phyloP scores from a whole-genome alignment of 2,329 filamentous ascomycete species.

The Coleophoma cylindrospora region DNA sequence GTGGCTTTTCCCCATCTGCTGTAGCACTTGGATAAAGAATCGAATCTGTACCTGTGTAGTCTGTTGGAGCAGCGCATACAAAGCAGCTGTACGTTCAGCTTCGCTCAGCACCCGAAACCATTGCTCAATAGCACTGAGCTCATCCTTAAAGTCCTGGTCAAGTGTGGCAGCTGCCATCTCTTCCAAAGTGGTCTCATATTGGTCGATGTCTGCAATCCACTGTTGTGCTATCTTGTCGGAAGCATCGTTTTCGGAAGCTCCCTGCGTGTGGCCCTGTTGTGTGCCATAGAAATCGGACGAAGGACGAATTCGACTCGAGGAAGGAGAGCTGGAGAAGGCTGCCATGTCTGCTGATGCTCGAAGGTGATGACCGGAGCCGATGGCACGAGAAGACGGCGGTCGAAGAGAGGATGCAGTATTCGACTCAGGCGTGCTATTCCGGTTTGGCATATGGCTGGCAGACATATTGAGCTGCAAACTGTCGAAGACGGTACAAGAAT shows the following conservation, averaged over 20 bases:
- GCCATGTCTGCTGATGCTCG: constrained; percentile 96
- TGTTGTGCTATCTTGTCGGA: constrained; percentile 94
- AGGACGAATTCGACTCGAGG: constrained; percentile 78
- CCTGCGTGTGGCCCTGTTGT: constrained; percentile 63
- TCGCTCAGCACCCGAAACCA: constrained; percentile 98
- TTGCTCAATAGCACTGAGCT: constrained; percentile 97
- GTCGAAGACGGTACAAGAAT: constrained; percentile 9
- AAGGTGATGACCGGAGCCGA: constrained; percentile 78
- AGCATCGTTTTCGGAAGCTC: constrained; percentile 68
- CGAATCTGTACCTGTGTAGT: constrained; percentile 98
- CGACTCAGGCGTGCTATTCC: constrained; percentile 95
- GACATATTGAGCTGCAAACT: constrained; percentile 51
- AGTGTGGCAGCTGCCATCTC: constrained; percentile 99
- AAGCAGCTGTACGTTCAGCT: constrained; percentile 88
- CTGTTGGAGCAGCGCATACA: constrained; percentile 95
- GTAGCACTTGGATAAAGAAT: constrained; percentile 97
- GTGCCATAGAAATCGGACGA: constrained; percentile 90
- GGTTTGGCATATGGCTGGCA: constrained; percentile 63
- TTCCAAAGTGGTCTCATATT: constrained; percentile 97
- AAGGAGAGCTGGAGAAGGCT: constrained; percentile 64
- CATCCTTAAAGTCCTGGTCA: constrained; percentile 99
- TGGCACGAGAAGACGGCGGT: constrained; percentile 71
- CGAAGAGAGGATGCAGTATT: constrained; percentile 77
- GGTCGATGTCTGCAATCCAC: constrained; percentile 98
- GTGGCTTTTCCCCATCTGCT: constrained; percentile 98